Evolutionary conservation across 345 rosid genomes (phyloP).

Genomic region (Sisymbrium altissimum): DNA sequence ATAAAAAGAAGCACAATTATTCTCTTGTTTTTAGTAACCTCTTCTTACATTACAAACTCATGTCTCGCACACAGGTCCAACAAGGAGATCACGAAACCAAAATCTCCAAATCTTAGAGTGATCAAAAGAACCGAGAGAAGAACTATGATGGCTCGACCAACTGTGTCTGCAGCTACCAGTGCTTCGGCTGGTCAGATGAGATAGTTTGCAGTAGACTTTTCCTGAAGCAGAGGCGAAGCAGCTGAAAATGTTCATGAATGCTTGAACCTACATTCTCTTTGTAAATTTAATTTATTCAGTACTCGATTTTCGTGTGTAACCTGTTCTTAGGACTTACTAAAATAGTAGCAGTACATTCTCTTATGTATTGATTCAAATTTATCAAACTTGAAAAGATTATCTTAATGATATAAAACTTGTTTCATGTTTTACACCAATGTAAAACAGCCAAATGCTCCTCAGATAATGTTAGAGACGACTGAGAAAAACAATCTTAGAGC

Average conservation of each 20-base stretch:
- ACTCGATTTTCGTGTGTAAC: not conserved
- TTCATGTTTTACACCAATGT: constrained; percentile 9
- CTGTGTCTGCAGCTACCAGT: constrained; percentile 22
- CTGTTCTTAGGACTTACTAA: not conserved
- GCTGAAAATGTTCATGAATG: constrained; percentile 66
- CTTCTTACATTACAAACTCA: not conserved
- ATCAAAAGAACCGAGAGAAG: constrained; percentile 32
- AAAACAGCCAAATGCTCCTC: not conserved
- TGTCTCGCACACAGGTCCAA: constrained; percentile 45
- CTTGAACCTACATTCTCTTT: constrained; percentile 48
- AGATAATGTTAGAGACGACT: not conserved
- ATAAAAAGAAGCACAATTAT: not conserved
- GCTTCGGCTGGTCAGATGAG: constrained; percentile 38
- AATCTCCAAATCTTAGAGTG: constrained; percentile 57
- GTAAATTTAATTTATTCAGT: constrained; percentile 12
- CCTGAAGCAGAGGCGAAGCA: constrained; percentile 11
- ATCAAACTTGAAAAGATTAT: not conserved
- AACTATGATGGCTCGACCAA: constrained; percentile 30
- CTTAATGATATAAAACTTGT: not conserved
- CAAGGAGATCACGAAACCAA: constrained; percentile 69
- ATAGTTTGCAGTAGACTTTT: not conserved
- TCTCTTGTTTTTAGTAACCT: not conserved
- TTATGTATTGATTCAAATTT: constrained; percentile 14
- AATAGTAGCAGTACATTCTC: not conserved
- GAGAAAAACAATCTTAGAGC: not conserved